These are phyloP conservation scores for Suillus occidentalis DNA, from an alignment of 768 basidiomycete species.

Conservation along the genomic window DNA sequence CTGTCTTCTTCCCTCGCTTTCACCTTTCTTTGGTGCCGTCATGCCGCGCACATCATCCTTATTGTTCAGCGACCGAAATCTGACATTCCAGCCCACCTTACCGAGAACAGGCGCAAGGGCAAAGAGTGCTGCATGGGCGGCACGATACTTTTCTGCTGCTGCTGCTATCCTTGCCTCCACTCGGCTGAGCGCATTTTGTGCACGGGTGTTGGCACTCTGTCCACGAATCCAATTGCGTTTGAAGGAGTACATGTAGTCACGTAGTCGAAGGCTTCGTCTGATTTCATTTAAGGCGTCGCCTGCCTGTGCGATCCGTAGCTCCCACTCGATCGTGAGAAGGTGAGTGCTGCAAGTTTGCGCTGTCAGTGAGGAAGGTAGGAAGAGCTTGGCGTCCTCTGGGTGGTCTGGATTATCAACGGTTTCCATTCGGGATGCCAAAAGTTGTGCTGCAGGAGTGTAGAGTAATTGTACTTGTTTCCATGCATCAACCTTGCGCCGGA, in stretches of 20 bases:
- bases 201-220: conserved; percentile 10
- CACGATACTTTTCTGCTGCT: conserved; percentile 6
- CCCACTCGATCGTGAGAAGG: conserved; percentile 1
- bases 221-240: conserved; percentile 16
- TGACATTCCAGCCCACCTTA: conserved; percentile 1
- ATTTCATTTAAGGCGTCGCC: conserved; percentile 8
- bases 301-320: not conserved
- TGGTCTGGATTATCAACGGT: not conserved
- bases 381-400: not conserved
- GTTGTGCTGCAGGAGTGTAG: not conserved
- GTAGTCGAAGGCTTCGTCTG: conserved; percentile 11
- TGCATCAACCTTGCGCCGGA: conserved; percentile 26
- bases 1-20: conserved; percentile 9
- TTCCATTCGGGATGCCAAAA: not conserved
- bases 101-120: not conserved
- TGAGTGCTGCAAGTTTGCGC: not conserved
- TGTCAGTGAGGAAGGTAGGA: not conserved
- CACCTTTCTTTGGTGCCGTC: not conserved
- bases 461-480: conserved; percentile 26
- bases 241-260: conserved; percentile 11
- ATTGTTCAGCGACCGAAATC: not conserved
- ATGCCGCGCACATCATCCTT: not conserved
- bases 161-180: conserved; percentile 11
- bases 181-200: conserved; percentile 3
- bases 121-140: conserved; percentile 8